Evolutionary conservation across 164 flowering plant genomes (phyloP).

Genomic region (Nelumbo lutea): DNA sequence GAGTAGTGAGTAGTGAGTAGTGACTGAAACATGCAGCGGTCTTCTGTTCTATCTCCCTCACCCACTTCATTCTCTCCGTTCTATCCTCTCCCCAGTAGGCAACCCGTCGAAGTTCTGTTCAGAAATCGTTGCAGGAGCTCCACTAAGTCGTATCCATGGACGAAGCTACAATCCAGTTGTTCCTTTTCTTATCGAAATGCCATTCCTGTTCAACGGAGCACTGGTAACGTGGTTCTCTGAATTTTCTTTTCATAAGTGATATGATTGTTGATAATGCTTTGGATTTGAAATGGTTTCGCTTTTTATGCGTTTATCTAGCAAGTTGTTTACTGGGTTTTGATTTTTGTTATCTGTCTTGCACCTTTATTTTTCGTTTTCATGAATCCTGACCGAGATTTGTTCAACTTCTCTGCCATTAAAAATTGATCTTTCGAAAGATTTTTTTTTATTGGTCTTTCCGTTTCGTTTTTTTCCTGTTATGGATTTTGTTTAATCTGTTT

Average conservation of each 20-base stretch:
- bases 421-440: not conserved
- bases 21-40: slow-evolving; percentile 3
- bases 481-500: slow-evolving; percentile 2
- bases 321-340: not conserved
- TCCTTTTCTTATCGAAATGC: not conserved
- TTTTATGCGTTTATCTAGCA: not conserved
- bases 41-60: slow-evolving; percentile 9
- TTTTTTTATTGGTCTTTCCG: slow-evolving; percentile 1
- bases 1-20: too few relatives aligned
- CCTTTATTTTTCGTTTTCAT: too few relatives aligned
- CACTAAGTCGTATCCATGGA: not conserved
- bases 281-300: not conserved
- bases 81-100: slow-evolving; percentile 2
- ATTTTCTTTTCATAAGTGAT: not conserved
- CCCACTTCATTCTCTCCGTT: slow-evolving; percentile 4
- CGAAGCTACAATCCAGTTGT: slow-evolving; percentile 3
- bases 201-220: slow-evolving; percentile 9
- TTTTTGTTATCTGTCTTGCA: not conserved
- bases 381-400: too few relatives aligned
- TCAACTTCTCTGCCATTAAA: too few relatives aligned
- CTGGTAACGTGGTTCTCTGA: slow-evolving; percentile 3
- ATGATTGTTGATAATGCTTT: too few relatives aligned
- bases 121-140: slow-evolving; percentile 1
- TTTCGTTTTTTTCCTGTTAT: not conserved
- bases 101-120: not conserved